Evolutionary conservation across 345 rosid species (phyloP), one percentile per base, ranked within the genome.

Genomic region (Trapa incisa): DNA sequence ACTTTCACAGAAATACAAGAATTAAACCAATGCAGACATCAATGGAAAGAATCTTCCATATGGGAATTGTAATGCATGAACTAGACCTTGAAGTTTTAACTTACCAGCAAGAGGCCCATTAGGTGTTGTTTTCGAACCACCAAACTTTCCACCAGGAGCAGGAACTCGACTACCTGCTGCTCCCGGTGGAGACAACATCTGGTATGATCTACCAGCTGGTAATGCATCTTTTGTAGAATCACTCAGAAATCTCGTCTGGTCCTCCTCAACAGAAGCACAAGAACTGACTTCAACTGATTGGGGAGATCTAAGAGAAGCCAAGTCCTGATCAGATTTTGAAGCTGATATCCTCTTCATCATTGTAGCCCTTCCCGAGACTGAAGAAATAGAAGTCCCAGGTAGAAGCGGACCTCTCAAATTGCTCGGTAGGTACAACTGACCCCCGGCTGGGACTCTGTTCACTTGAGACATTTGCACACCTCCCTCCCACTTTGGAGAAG

Each of bases 241-340:
- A 75, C 71, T 75, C 74, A 77, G 71, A 73, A 80, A 65, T 66
- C 79, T 81, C 69, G 71, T 39, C 45, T 81, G 83, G 75, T 86
- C 88, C 29, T 22, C 29, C 48, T 88, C 85, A 74, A 79, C 38
- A 65, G 77, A 54, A 10, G 75, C 64, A 70, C 65, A 70, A 32
- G 77, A 63, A 61, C 78, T 77, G 45, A 56, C 77, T 62, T 86
- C 89, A 68, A 77, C 66, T 56, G 87, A 77, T 75, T 78, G 77
- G 41, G 83, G 84, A 72, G 88, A 84, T 81, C 87, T 78, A 54
- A 86, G 80, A 64, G 95, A 86, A 75, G 84, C 64, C 79, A 88
- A 79, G 78, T 92, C 93, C 82, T 87, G 92, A 47, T 86, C 92
- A 72, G 96, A 86, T 77, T 86, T 92, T 68, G 96, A 86, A 68